These are phyloP conservation scores for Castanospermum australe DNA, from an alignment of 306 rosid genomes.

Conservation along the genomic window DNA sequence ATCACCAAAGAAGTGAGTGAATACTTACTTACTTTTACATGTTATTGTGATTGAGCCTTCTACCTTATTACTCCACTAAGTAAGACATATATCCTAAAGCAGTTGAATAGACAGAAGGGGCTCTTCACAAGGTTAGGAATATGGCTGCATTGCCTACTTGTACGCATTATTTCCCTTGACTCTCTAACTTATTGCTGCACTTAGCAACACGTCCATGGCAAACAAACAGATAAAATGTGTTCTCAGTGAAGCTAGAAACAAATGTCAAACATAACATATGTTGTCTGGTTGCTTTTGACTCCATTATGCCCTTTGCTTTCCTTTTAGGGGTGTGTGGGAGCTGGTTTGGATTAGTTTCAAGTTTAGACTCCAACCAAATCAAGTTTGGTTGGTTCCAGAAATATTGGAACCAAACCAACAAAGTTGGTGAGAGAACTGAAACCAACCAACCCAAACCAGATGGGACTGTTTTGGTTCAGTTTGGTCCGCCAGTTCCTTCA, in stretches of 20 bases:
- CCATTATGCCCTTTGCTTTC: slow-evolving; percentile 2
- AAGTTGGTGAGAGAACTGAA: too few species aligned
- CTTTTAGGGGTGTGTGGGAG: background rate
- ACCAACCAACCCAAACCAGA: too few species aligned
- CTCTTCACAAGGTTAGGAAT: slow-evolving; percentile 12
- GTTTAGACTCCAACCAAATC: too few species aligned
- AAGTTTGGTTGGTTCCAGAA: too few species aligned
- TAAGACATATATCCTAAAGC: background rate
- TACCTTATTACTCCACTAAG: slow-evolving; percentile 9
- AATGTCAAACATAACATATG: background rate
- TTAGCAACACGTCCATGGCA: background rate
- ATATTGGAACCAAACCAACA: too few species aligned
- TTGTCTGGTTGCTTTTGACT: slow-evolving; percentile 26
- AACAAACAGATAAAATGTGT: slow-evolving; percentile 26
- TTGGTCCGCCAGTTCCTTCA: too few species aligned
- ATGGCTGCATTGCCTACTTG: slow-evolving; percentile 16
- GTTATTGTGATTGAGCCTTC: slow-evolving; percentile 9
- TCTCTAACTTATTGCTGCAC: slow-evolving; percentile 21
- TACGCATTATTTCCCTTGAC: slow-evolving; percentile 2
- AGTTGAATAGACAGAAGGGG: slow-evolving; percentile 8
- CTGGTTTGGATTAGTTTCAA: too few species aligned
- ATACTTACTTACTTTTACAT: slow-evolving; percentile 11
- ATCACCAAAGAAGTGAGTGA: slow-evolving; percentile 67
- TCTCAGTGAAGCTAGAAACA: slow-evolving; percentile 14
- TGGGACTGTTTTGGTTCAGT: too few species aligned